Conservation (phyloP, 2,329 filamentous ascomycete genomes). For the Sporothrix sp. region DNA sequence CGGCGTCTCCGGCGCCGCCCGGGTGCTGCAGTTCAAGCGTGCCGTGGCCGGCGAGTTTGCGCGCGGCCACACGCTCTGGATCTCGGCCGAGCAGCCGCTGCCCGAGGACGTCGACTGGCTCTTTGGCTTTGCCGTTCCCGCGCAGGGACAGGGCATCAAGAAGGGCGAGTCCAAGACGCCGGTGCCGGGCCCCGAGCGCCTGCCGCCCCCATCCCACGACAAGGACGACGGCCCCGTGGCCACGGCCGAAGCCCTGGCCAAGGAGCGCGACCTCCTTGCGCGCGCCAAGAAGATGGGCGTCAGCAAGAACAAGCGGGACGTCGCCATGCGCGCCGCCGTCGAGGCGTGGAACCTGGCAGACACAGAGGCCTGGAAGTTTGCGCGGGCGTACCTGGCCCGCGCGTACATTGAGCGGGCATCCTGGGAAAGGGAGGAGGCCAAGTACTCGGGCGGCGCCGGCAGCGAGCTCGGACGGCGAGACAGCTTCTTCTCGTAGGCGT, state of each 20-base stretch:
- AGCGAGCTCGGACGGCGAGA: conserved; percentile 32
- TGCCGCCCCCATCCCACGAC: conserved; percentile 40
- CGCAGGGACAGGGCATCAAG: conserved; percentile 34
- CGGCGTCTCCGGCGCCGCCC: conserved; percentile 51
- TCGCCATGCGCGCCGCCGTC: conserved; percentile 42
- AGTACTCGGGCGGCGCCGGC: conserved; percentile 53
- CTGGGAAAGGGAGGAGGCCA: conserved; percentile 62
- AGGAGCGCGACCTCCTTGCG: conserved; percentile 45
- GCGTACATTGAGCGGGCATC: conserved; percentile 50
- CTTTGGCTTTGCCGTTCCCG: conserved; percentile 75
- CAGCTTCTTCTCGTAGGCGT: neutral
- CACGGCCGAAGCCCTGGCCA: conserved; percentile 40
- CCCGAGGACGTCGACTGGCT: conserved; percentile 76
- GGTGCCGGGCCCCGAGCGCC: conserved; percentile 47
- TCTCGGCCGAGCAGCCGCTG: conserved; percentile 57
- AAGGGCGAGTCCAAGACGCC: conserved; percentile 48
- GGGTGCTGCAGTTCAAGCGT: conserved; percentile 70
- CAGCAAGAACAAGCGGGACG: conserved; percentile 34
- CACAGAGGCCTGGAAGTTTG: conserved; percentile 68
- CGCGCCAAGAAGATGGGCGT: conserved; percentile 34
- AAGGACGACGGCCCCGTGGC: conserved; percentile 40
- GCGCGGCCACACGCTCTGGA: conserved; percentile 62
- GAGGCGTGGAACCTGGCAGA: conserved; percentile 63
- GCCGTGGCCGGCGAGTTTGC: conserved; percentile 61
- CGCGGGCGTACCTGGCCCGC: conserved; percentile 56